phyloP scores from a whole-genome alignment of 768 basidiomycete species.

The Sporobolomyces phaffii region DNA sequence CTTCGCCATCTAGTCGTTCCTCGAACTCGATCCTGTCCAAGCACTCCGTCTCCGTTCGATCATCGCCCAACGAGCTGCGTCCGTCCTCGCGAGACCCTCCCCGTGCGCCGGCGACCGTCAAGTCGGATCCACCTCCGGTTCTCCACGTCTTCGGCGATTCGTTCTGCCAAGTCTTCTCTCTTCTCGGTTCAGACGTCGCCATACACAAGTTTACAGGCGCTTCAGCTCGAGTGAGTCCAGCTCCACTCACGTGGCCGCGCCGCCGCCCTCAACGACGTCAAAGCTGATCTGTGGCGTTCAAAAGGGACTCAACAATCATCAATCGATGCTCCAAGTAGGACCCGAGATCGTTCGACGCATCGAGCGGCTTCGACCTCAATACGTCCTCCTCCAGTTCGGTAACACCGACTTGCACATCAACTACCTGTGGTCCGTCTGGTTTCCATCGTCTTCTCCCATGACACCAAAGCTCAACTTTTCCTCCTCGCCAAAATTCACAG shows the following conservation, averaged over 20 bases:
- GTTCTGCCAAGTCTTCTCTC: slow-evolving; percentile 12
- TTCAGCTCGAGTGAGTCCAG: background rate
- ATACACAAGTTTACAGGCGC: slow-evolving; percentile 20
- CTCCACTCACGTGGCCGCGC: too few relatives aligned
- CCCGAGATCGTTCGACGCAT: background rate
- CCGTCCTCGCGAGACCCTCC: too few relatives aligned
- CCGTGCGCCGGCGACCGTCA: too few relatives aligned
- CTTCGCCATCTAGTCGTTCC: background rate
- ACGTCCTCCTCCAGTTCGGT: slow-evolving; percentile 12
- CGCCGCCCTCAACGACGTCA: too few relatives aligned
- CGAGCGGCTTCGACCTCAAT: background rate
- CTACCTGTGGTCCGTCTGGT: slow-evolving; percentile 21
- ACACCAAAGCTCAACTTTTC: background rate
- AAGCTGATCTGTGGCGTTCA: too few relatives aligned
- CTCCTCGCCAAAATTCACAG: background rate
- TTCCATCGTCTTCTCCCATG: background rate
- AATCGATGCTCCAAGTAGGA: slow-evolving; percentile 1
- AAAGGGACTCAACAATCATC: slow-evolving; percentile 28
- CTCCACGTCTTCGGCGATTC: slow-evolving; percentile 16
- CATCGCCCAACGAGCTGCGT: too few relatives aligned
- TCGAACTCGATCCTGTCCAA: background rate
- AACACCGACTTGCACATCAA: slow-evolving; percentile 17
- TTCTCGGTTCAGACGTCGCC: background rate
- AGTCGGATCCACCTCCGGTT: too few relatives aligned
- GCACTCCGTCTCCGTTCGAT: background rate